Evolutionary conservation across 495 filamentous ascomycete genomes (phyloP).

Genomic region (Mytilinidion resinicola): DNA sequence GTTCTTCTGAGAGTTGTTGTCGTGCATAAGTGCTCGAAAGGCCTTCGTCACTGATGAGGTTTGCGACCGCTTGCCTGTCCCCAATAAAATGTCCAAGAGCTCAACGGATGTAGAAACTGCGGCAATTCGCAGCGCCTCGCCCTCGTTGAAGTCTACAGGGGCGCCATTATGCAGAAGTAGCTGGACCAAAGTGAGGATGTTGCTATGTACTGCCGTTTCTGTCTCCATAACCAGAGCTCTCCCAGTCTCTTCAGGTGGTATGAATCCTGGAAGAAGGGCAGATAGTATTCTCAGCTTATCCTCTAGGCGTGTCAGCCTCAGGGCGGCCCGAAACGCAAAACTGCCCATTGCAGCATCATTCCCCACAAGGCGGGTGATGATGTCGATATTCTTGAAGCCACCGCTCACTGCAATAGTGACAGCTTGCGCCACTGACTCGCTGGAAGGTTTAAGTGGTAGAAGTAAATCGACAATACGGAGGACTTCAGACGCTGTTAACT

Average conservation of each 20-base stretch:
- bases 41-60: conserved; percentile 9
- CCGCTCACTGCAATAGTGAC: conserved; percentile 8
- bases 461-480: conserved; percentile 17
- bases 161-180: conserved; percentile 17
- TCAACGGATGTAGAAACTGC: neutral
- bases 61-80: conserved; percentile 1
- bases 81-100: conserved; percentile 4
- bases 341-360: conserved; percentile 2
- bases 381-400: conserved; percentile 14
- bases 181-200: conserved; percentile 4
- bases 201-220: neutral
- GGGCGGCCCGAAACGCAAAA: conserved; percentile 7
- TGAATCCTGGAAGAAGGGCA: conserved; percentile 4
- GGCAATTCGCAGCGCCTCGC: conserved; percentile 13
- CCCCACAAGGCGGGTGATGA: conserved; percentile 15
- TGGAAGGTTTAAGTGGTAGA: neutral
- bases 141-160: conserved; percentile 16
- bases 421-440: neutral
- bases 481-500: neutral
- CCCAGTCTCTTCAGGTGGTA: conserved; percentile 6
- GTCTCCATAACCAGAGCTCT: conserved; percentile 12
- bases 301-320: neutral
- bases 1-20: neutral
- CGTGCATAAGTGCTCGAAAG: conserved; percentile 14
- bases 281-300: conserved; percentile 7